phyloP scores from a whole-genome alignment of 2,329 filamentous ascomycete genomes.

The Sclerotiophoma versabilis region DNA sequence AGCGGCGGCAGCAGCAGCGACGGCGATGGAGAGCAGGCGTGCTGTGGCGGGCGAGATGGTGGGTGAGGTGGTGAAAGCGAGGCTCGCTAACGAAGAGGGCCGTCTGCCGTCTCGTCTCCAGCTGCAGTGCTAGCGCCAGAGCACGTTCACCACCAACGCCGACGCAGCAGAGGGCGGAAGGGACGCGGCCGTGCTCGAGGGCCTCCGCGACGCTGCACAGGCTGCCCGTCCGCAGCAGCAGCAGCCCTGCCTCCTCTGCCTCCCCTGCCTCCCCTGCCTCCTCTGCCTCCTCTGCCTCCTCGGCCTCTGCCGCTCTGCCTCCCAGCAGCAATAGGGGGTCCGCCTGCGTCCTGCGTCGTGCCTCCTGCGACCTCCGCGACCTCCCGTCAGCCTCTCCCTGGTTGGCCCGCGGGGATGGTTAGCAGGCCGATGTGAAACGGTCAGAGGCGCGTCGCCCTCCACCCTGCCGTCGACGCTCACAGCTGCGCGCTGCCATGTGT shows the following conservation, averaged over 20 bases:
- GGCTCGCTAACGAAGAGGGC: slow-evolving; percentile 14
- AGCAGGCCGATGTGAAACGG: slow-evolving; percentile 34
- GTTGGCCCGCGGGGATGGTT: slow-evolving; percentile 28
- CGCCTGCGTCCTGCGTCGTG: too few species aligned
- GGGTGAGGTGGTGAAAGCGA: slow-evolving; percentile 22
- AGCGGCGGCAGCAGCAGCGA: slow-evolving; percentile 27
- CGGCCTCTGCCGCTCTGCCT: neutral
- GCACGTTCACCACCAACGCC: slow-evolving; percentile 13
- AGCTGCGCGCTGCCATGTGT: slow-evolving; percentile 11
- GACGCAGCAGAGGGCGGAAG: neutral
- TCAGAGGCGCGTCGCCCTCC: slow-evolving; percentile 38
- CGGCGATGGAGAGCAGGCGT: slow-evolving; percentile 21
- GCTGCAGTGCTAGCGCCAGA: slow-evolving; percentile 2
- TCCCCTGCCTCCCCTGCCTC: too few species aligned
- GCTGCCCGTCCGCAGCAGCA: neutral
- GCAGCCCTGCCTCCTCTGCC: too few species aligned
- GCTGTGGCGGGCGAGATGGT: slow-evolving; percentile 20
- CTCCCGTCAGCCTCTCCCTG: slow-evolving; percentile 19
- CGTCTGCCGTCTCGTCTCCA: slow-evolving; percentile 2
- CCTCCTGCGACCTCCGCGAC: slow-evolving; percentile 18
- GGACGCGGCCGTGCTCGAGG: neutral
- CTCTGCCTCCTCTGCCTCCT: too few species aligned
- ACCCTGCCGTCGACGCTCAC: slow-evolving; percentile 40
- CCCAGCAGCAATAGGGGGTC: slow-evolving; percentile 14
- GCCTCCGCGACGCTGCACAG: neutral